These are phyloP conservation scores for Annulohypoxylon moriforme DNA, from an alignment of 495 filamentous ascomycete genomes.

Conservation along the genomic window DNA sequence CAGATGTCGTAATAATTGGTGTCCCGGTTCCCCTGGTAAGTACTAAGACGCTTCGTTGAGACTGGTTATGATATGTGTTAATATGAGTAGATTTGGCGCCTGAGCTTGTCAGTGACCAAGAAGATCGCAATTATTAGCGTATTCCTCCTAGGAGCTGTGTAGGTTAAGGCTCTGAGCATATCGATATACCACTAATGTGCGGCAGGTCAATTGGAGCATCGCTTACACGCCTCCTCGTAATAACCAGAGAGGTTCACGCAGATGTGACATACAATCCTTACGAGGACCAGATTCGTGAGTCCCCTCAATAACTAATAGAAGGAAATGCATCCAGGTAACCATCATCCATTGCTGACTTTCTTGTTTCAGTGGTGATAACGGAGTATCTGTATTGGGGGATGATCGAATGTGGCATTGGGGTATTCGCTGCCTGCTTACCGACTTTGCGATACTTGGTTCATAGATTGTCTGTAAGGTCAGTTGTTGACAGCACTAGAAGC, in stretches of 20 bases:
- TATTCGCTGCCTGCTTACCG: constrained; percentile 39
- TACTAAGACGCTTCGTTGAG: background rate
- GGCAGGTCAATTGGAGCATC: constrained; percentile 38
- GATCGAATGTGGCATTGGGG: constrained; percentile 38
- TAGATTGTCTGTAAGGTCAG: background rate
- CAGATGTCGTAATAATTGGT: constrained; percentile 40
- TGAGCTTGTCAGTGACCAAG: constrained; percentile 32
- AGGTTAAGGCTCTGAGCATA: constrained; percentile 1
- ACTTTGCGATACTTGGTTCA: constrained; percentile 32
- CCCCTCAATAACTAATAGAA: background rate
- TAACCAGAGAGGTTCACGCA: constrained; percentile 8
- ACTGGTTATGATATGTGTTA: background rate
- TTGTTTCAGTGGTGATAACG: constrained; percentile 34
- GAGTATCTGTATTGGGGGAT: constrained; percentile 44
- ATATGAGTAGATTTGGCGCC: constrained; percentile 42
- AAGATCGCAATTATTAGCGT: constrained; percentile 35
- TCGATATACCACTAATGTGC: background rate
- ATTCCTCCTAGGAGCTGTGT: constrained; percentile 45
- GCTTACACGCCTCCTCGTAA: constrained; percentile 34
- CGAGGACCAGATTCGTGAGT: constrained; percentile 41
- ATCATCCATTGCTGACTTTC: background rate
- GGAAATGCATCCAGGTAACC: no score
- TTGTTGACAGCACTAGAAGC: constrained; percentile 8
- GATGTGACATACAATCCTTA: constrained; percentile 28
- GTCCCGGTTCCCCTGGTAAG: constrained; percentile 46